phyloP scores from a whole-genome alignment of 2,329 filamentous ascomycete species.

The Fusarium sp. region DNA sequence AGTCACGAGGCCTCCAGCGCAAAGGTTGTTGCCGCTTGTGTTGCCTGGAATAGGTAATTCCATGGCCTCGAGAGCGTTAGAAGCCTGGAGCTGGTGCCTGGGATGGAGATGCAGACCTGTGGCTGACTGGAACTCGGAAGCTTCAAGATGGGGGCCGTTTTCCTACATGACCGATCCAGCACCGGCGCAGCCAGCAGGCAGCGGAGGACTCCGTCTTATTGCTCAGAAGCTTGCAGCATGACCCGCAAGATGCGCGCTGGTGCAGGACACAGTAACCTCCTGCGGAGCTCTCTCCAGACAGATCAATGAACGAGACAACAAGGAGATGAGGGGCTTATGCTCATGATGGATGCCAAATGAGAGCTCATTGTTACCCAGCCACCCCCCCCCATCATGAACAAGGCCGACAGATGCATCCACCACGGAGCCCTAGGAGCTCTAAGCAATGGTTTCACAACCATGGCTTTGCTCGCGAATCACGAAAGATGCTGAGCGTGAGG shows the following conservation, averaged over 20 bases:
- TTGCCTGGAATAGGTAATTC: constrained; percentile 18
- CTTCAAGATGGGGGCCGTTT: constrained; percentile 26
- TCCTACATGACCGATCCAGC: neutral
- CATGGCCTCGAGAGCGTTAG: constrained; percentile 13
- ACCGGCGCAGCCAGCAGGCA: neutral
- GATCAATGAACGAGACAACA: constrained; percentile 1
- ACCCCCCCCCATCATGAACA: constrained; percentile 21
- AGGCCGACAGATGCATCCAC: constrained; percentile 10
- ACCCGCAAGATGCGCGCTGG: constrained; percentile 7
- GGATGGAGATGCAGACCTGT: constrained; percentile 20
- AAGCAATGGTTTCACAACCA: constrained; percentile 29
- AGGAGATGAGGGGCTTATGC: neutral
- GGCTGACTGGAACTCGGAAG: constrained; percentile 35
- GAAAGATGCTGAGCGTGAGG: constrained; percentile 23
- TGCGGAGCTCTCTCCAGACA: neutral
- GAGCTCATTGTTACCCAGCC: constrained; percentile 12
- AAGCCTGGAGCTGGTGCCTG: constrained; percentile 35
- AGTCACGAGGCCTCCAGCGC: constrained; percentile 32
- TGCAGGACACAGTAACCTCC: constrained; percentile 6
- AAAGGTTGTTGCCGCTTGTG: constrained; percentile 25
- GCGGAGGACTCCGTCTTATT: neutral
- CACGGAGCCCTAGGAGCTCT: constrained; percentile 18
- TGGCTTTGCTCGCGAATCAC: constrained; percentile 25
- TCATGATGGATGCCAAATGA: constrained; percentile 8
- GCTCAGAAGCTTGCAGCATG: neutral